Evolutionary conservation across 2,329 filamentous ascomycete genomes (phyloP).

Genomic region (Penicillium sp.): DNA sequence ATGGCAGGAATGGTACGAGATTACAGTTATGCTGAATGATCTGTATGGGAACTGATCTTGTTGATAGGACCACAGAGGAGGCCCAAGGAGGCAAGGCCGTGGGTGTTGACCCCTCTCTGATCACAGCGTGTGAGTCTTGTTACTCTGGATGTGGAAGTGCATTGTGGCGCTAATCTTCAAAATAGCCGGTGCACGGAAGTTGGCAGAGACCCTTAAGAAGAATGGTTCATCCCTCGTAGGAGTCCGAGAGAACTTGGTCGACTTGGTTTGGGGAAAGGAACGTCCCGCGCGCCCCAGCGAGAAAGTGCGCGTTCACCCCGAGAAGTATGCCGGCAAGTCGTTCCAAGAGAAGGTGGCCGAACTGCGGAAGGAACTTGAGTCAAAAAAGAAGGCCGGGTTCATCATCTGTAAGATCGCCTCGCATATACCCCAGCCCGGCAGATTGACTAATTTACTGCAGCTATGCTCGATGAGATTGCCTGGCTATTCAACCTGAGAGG

Average conservation of each 20-base stretch:
- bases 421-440: neutral
- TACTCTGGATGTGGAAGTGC: neutral
- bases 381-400: conserved; percentile 83
- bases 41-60: conserved; percentile 11
- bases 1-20: conserved; percentile 85
- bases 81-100: conserved; percentile 83
- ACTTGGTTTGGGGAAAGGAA: conserved; percentile 76
- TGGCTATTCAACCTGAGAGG: conserved; percentile 98
- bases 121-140: conserved; percentile 61
- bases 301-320: conserved; percentile 67
- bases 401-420: conserved; percentile 62
- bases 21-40: neutral
- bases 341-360: conserved; percentile 81
- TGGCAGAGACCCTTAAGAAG: conserved; percentile 81
- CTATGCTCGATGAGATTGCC: conserved; percentile 92
- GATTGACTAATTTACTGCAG: conserved; percentile 29
- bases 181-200: conserved; percentile 65
- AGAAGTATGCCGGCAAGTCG: conserved; percentile 76
- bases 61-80: conserved; percentile 67
- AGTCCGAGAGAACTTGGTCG: conserved; percentile 80
- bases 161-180: conserved; percentile 9
- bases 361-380: conserved; percentile 84
- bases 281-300: conserved; percentile 74
- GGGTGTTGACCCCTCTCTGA: conserved; percentile 83
- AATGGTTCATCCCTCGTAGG: conserved; percentile 74